phyloP scores from a whole-genome alignment of 352 stramenopile genomes.

The Globisporangium rhizosaccharum region DNA sequence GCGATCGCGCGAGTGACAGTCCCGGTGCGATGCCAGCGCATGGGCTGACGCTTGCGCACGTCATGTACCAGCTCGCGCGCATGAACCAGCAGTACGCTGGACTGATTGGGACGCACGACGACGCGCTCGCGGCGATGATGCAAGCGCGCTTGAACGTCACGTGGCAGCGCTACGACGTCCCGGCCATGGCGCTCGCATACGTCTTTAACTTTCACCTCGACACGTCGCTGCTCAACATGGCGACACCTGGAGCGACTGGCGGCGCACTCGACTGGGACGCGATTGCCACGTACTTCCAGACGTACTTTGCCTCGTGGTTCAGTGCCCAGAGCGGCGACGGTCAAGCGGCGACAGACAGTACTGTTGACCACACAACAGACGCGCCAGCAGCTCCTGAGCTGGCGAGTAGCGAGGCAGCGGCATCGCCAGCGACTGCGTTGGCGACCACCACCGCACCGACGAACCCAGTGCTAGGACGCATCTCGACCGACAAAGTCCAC shows the following conservation, averaged over 20 bases:
- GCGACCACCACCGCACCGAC: not conserved
- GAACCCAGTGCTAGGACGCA: constrained; percentile 7
- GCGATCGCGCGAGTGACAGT: constrained; percentile 1
- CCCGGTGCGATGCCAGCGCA: constrained; percentile 14
- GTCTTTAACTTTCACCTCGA: constrained; percentile 81
- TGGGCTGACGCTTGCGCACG: constrained; percentile 58
- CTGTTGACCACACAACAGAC: not conserved
- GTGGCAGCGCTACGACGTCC: constrained; percentile 72
- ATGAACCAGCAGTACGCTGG: constrained; percentile 67
- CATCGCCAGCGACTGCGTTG: too few species aligned
- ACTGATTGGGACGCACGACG: constrained; percentile 19
- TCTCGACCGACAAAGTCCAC: constrained; percentile 29
- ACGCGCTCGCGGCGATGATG: constrained; percentile 35
- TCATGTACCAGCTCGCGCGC: constrained; percentile 75
- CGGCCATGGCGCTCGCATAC: constrained; percentile 66
- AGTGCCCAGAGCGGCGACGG: not conserved
- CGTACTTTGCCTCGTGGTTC: constrained; percentile 74
- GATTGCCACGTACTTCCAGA: constrained; percentile 54
- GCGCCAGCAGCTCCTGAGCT: not conserved
- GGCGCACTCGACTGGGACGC: constrained; percentile 43
- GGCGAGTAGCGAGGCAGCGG: not conserved
- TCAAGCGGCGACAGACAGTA: not conserved
- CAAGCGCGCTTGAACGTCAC: constrained; percentile 44
- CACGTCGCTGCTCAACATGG: constrained; percentile 44
- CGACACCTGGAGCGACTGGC: constrained; percentile 7